phyloP scores from a whole-genome alignment of 345 rosid genomes.

The Pugionium cornutum region DNA sequence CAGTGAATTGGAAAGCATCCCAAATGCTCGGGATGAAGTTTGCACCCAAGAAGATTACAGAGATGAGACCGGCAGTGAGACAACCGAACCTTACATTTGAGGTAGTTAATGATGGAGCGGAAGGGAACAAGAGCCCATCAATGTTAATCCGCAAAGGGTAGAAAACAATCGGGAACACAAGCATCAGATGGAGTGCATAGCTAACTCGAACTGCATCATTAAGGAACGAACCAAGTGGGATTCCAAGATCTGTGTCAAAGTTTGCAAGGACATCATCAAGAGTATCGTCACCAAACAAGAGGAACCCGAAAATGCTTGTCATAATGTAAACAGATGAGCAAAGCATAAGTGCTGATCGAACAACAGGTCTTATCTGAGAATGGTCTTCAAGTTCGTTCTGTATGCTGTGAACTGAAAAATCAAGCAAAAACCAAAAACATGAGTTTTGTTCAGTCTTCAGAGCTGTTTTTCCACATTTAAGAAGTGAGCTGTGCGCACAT shows the following conservation, averaged over 20 bases:
- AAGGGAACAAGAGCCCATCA: constrained; percentile 79
- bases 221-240: constrained; percentile 72
- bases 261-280: constrained; percentile 92
- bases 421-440: constrained; percentile 7
- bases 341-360: constrained; percentile 64
- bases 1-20: constrained; percentile 73
- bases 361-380: constrained; percentile 63
- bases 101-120: constrained; percentile 51
- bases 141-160: constrained; percentile 76
- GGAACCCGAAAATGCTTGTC: constrained; percentile 87
- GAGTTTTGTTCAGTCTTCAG: constrained; percentile 9
- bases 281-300: constrained; percentile 80
- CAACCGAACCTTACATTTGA: constrained; percentile 63
- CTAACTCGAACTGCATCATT: constrained; percentile 88
- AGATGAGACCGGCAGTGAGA: constrained; percentile 52
- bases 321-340: constrained; percentile 79
- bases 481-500: constrained; percentile 5
- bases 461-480: background rate
- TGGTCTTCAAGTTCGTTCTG: constrained; percentile 80
- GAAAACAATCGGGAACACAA: constrained; percentile 87
- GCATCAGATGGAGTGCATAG: constrained; percentile 88
- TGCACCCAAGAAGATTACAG: constrained; percentile 55
- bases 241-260: constrained; percentile 80
- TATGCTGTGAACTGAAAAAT: constrained; percentile 72
- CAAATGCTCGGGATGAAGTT: constrained; percentile 70